Conservation (phyloP, 2,329 filamentous ascomycete species). For the Domatiomyces catenatus region DNA sequence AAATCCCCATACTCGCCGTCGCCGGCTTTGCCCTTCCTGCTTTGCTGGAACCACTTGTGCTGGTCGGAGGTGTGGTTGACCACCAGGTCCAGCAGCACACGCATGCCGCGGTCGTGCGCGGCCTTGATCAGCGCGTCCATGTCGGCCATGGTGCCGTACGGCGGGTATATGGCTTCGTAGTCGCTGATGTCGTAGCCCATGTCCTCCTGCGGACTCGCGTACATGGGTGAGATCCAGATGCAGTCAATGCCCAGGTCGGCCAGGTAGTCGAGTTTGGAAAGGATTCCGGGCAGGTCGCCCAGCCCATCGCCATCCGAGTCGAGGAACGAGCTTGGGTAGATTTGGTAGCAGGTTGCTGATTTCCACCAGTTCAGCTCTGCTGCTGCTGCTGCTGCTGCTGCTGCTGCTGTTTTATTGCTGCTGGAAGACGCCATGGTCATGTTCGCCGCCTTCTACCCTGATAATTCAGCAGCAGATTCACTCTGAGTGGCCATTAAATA, state of each 20-base stretch:
- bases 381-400: not conserved
- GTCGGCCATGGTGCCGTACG: conserved; percentile 51
- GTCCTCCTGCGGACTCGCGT: conserved; percentile 46
- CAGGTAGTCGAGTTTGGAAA: conserved; percentile 19
- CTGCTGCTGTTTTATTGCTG: too few relatives aligned
- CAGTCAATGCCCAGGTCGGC: conserved; percentile 18
- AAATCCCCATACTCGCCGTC: conserved; percentile 40
- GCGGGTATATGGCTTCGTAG: conserved; percentile 48
- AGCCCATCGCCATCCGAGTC: conserved; percentile 21
- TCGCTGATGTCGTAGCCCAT: conserved; percentile 56
- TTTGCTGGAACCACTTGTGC: conserved; percentile 44
- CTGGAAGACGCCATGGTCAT: too few relatives aligned
- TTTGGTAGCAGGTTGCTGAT: conserved; percentile 21
- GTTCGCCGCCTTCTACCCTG: too few relatives aligned
- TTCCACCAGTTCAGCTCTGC: conserved; percentile 23
- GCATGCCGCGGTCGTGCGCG: conserved; percentile 49
- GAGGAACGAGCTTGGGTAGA: conserved; percentile 19
- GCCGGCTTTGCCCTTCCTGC: conserved; percentile 17
- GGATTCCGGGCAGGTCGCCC: conserved; percentile 20
- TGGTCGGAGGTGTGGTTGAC: conserved; percentile 56
- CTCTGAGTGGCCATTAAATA: not conserved
- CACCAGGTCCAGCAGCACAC: conserved; percentile 57
- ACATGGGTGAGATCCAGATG: conserved; percentile 37
- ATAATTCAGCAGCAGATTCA: not conserved
- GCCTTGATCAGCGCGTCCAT: conserved; percentile 46